Base-by-base conservation (phyloP, 2,329 filamentous ascomycete genomes). In the Pyrenophora tritici-repentis region DNA sequence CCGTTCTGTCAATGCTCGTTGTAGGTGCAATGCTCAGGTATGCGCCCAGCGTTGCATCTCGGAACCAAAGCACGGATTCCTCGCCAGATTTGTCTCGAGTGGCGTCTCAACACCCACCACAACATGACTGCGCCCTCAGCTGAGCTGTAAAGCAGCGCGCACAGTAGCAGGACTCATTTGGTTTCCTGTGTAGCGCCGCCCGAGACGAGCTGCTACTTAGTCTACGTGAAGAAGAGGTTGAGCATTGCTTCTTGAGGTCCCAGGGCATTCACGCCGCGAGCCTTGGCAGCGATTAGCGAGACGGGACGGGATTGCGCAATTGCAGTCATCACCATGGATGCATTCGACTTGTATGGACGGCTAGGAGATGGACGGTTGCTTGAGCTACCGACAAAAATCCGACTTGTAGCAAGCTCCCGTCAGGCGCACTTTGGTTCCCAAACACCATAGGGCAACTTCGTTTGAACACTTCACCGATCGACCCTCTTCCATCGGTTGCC, bases 11-110 rank as follows among this genome's bases (percentile, higher is more conserved):
- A 42, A 29, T 39, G 36, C 39, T 44, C 47, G 38, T 34, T 39
- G 32, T 44, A 46, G 18, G 34, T 45, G 42, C 41, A 52, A 34
- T 55, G 39, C 53, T 46, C 47, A 52, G 33, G 34, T 44, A 42
- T 34, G 50, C 42, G 39, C 46, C 53, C 54, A 48, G 63, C 53
- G 62, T 67, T 67, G 59, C 59, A 66, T 63, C 49, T 55, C 49
- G 59, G 58, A 48, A 61, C 43, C 43, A 51, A 31, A 45, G 47
- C 42, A 48, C 49, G 34, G 29, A 44, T 10, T 34, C 13, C 22
- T 42, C n/a, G 39, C 38, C 55, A 49, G 35, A 54, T 40, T 45
- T 45, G n/a, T 40, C 46, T 55, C 43, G 47, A 47, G 55, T 42
- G 45, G 41, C 48, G 59, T 66, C 61, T 61, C 58, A 67, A 61